These are phyloP conservation scores for Lonicera japonica DNA, from an alignment of 129 eudicot species.

Conservation along the genomic window DNA sequence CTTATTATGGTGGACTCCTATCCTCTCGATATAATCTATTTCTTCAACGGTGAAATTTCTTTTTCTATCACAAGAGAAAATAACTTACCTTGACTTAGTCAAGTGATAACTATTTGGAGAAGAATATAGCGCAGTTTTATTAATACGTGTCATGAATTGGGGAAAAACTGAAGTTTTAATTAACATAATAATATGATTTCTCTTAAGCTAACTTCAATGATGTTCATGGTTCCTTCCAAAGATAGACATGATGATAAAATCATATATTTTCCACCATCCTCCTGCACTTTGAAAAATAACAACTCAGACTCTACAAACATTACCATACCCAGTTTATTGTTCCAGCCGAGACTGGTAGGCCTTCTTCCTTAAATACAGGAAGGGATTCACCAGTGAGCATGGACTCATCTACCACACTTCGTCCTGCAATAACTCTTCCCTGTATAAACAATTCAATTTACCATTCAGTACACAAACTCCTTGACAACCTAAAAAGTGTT, in stretches of 20 bases:
- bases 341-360: slow-evolving; percentile 78
- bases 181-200: no score
- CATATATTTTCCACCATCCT: background rate
- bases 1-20: no score
- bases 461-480: slow-evolving; percentile 9
- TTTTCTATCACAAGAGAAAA: no score
- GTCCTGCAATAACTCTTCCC: slow-evolving; percentile 88
- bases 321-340: slow-evolving; percentile 84
- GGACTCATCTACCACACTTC: slow-evolving; percentile 96
- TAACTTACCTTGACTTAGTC: no score
- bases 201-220: no score
- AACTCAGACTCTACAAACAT: slow-evolving; percentile 1
- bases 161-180: no score
- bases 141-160: no score
- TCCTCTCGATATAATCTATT: no score
- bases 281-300: background rate
- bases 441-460: slow-evolving; percentile 23
- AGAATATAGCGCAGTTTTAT: no score
- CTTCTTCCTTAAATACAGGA: slow-evolving; percentile 84
- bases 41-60: no score
- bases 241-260: background rate
- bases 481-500: no score
- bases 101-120: no score
- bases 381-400: slow-evolving; percentile 97
- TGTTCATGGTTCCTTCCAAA: background rate